Percentiles rank a stretch among this genome's conserved stretches.
Evolutionary conservation across 176 grass and related monocot genomes (phyloP).

Genomic region (Luzula sylvatica): DNA sequence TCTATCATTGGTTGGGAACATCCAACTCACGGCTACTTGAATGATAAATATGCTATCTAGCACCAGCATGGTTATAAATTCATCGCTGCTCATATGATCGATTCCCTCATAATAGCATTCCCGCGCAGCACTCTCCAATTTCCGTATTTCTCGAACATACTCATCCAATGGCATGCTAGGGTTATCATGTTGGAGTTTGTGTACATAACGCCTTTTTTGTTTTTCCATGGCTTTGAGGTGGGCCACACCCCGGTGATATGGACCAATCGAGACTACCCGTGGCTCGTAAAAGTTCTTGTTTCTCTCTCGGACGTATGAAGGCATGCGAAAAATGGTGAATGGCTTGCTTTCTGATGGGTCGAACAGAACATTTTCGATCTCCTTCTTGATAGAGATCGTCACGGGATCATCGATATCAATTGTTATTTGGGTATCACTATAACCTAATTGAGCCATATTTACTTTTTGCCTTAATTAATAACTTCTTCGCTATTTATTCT

Average conservation of each 20-base stretch:
- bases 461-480: too few species aligned
- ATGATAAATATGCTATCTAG: slow-evolving; percentile 1
- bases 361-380: not conserved
- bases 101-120: not conserved
- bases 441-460: slow-evolving; percentile 6
- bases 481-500: too few species aligned
- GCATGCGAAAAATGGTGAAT: slow-evolving; percentile 4
- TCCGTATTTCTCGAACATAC: not conserved
- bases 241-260: not conserved
- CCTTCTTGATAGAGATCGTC: not conserved
- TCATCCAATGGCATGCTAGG: not conserved
- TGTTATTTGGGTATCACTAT: not conserved
- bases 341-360: not conserved
- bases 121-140: not conserved
- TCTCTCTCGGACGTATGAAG: not conserved
- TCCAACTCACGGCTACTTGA: not conserved
- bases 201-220: not conserved
- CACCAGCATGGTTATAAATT: not conserved
- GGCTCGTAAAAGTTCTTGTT: slow-evolving; percentile 7
- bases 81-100: not conserved
- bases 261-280: not conserved
- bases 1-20: not conserved
- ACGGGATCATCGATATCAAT: slow-evolving; percentile 4
- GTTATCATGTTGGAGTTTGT: not conserved
- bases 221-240: not conserved